Percentiles rank a stretch among this genome's conserved stretches.
These are phyloP conservation scores for Brettanomyces custersianus DNA, from an alignment of 805 yeast genomes.

Conservation along the genomic window DNA sequence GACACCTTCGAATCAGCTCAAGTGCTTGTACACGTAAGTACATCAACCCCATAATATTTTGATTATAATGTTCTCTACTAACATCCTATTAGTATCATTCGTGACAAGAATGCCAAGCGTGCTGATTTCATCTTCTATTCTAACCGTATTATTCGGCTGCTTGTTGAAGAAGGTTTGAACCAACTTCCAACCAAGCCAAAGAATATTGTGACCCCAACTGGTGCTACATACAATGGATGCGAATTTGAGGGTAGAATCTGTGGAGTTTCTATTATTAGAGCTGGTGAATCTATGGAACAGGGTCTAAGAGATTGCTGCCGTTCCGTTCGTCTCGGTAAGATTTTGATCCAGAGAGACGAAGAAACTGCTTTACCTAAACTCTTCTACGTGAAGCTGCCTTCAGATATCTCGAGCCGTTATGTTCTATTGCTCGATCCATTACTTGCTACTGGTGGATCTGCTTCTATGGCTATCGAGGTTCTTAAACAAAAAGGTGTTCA, in stretches of 20 bases:
- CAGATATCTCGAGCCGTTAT: constrained; percentile 79
- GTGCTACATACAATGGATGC: constrained; percentile 64
- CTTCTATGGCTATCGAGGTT: constrained; percentile 94
- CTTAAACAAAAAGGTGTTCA: constrained; percentile 79
- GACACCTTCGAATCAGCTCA: constrained; percentile 83
- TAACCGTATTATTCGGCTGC: constrained; percentile 84
- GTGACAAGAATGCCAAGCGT: constrained; percentile 72
- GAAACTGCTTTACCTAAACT: constrained; percentile 91
- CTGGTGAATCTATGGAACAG: constrained; percentile 99
- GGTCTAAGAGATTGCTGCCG: constrained; percentile 96
- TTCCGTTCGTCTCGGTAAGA: constrained; percentile 92
- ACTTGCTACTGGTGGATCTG: constrained; percentile 99
- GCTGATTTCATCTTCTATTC: constrained; percentile 94
- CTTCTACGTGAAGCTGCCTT: constrained; percentile 90
- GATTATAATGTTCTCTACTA: neutral
- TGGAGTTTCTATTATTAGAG: constrained; percentile 96
- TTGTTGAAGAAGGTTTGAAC: constrained; percentile 94
- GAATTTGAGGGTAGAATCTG: constrained; percentile 86
- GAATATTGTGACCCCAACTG: constrained; percentile 69
- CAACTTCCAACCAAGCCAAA: constrained; percentile 78
- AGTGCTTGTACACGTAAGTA: constrained; percentile 66
- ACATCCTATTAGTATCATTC: constrained; percentile 45
- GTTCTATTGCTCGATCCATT: constrained; percentile 92
- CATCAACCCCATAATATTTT: neutral
- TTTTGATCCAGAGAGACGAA: constrained; percentile 94